phyloP scores from a whole-genome alignment of 2,329 filamentous ascomycete species.

The Ophidiomyces ophidiicola region DNA sequence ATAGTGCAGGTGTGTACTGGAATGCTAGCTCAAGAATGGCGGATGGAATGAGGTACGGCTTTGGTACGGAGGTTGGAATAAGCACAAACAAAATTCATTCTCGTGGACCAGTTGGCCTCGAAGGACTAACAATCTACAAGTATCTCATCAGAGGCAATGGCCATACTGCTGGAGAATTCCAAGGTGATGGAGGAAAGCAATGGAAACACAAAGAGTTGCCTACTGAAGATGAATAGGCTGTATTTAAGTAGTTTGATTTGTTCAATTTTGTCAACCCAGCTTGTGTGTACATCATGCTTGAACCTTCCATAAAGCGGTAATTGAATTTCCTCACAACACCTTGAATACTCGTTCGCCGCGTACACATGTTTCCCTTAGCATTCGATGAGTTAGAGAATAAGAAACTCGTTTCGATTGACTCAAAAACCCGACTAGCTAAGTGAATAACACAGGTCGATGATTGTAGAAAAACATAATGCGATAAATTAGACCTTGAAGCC shows the following conservation, averaged over 20 bases:
- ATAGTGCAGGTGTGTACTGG: constrained; percentile 91
- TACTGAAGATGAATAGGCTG: background rate
- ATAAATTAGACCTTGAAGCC: constrained; percentile 96
- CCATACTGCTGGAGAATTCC: constrained; percentile 57
- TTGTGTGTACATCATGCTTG: too few relatives aligned
- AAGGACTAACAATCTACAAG: constrained; percentile 94
- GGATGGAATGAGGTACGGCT: constrained; percentile 93
- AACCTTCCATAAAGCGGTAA: background rate
- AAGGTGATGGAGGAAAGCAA: constrained; percentile 40
- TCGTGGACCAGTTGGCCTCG: constrained; percentile 80
- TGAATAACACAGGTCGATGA: constrained; percentile 11
- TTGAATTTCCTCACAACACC: background rate
- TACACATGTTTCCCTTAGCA: background rate
- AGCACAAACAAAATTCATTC: constrained; percentile 98
- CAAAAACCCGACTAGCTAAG: constrained; percentile 11
- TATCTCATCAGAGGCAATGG: constrained; percentile 78
- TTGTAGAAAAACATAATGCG: constrained; percentile 15
- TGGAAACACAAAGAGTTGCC: constrained; percentile 46
- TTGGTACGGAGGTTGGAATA: constrained; percentile 96
- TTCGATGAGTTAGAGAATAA: constrained; percentile 7
- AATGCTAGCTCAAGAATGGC: constrained; percentile 90
- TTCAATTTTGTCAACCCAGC: too few relatives aligned
- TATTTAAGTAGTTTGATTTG: background rate
- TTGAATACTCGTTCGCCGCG: background rate
- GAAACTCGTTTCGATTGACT: constrained; percentile 13